A percentile compares a stretch with the other conserved stretches of the same genome.
These are phyloP conservation scores for Septoria linicola DNA, from an alignment of 2,329 filamentous ascomycete genomes.

Conservation along the genomic window DNA sequence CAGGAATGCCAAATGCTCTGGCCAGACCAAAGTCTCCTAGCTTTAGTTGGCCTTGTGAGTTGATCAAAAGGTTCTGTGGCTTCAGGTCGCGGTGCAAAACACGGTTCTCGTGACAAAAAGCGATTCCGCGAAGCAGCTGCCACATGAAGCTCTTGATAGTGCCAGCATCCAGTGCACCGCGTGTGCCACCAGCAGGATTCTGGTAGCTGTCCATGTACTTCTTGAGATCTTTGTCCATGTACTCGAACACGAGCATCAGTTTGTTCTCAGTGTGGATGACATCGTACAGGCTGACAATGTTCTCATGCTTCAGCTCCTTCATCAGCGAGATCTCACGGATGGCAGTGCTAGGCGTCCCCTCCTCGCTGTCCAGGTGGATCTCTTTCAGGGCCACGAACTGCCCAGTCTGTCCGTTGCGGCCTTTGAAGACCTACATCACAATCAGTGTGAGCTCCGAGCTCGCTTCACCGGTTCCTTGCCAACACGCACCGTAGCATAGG, in stretches of 20 bases:
- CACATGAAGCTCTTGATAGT: conserved; percentile 99
- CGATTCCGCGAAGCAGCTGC: conserved; percentile 90
- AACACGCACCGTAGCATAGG: conserved; percentile 83
- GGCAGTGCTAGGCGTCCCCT: conserved; percentile 93
- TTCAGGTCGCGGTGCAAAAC: conserved; percentile 95
- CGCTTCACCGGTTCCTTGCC: too few relatives aligned
- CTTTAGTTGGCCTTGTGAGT: conserved; percentile 84
- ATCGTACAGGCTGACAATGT: conserved; percentile 95
- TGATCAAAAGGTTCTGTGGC: conserved; percentile 94
- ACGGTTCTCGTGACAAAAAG: conserved; percentile 96
- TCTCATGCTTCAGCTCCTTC: conserved; percentile 99
- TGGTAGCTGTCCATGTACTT: conserved; percentile 81
- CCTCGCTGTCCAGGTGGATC: conserved; percentile 97
- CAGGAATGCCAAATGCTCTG: conserved; percentile 91
- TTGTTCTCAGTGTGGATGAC: conserved; percentile 99
- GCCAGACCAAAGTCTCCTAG: conserved; percentile 93
- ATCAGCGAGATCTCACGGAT: conserved; percentile 98
- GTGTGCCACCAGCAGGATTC: conserved; percentile 67
- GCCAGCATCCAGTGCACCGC: conserved; percentile 80
- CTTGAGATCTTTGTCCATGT: conserved; percentile 97
- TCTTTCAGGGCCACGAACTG: conserved; percentile 97
- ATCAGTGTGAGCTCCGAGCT: neutral
- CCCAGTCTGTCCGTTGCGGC: conserved; percentile 92
- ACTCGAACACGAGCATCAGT: conserved; percentile 98
- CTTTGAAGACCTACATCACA: conserved; percentile 84